Conservation (phyloP, 2,329 filamentous ascomycete species). For the Chaetothyriales sp. region DNA sequence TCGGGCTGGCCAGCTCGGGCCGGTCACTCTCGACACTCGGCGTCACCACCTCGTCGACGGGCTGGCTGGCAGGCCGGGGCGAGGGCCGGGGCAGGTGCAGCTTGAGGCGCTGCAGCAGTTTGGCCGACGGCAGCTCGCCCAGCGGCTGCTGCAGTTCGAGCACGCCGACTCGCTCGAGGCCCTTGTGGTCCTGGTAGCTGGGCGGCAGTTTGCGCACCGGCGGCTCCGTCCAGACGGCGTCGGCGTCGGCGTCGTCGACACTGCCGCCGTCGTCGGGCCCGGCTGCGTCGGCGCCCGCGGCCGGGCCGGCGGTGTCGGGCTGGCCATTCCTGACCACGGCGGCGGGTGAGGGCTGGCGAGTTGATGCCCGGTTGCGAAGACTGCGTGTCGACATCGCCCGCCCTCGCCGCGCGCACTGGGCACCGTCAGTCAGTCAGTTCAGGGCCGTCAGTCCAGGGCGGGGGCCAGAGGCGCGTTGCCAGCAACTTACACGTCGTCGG, state of each 20-base stretch:
- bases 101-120: conserved; percentile 44
- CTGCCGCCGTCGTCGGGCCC: too few relatives aligned
- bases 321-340: background rate
- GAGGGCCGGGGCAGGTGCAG: conserved; percentile 14
- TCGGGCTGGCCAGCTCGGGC: conserved; percentile 10
- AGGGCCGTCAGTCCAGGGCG: too few relatives aligned
- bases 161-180: conserved; percentile 60
- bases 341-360: conserved; percentile 17
- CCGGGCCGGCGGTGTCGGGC: background rate
- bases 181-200: conserved; percentile 64
- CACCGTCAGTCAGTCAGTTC: background rate
- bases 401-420: background rate
- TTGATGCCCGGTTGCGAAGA: conserved; percentile 16
- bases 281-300: conserved; percentile 6
- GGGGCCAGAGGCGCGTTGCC: background rate
- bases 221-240: conserved; percentile 44
- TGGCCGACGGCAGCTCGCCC: conserved; percentile 53
- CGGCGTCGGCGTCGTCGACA: conserved; percentile 17
- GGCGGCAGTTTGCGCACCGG: conserved; percentile 40
- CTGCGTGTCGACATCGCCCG: conserved; percentile 6
- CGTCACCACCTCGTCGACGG: conserved; percentile 8
- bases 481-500: background rate
- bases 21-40: conserved; percentile 12
- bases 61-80: conserved; percentile 10
- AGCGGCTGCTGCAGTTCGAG: conserved; percentile 73